Base-by-base conservation (phyloP, 495 filamentous ascomycete genomes). In the Penicillium diatomitis region DNA sequence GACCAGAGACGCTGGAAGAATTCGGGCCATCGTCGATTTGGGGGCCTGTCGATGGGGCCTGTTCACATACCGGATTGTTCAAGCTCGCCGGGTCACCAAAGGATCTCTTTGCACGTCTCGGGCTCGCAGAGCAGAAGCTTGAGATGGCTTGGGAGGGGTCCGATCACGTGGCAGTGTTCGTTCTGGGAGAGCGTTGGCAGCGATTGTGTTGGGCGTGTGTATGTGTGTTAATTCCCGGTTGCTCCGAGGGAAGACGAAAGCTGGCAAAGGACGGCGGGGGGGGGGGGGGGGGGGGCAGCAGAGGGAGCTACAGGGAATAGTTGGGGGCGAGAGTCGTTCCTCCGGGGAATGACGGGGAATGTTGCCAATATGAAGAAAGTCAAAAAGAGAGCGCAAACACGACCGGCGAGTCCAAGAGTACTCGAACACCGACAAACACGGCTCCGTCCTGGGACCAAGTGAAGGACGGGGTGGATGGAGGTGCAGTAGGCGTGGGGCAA, bases 301-400 rank as follows among this genome's bases (percentile, higher is more conserved):
- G 30, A 29, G n/a, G 34, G 46, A 36, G 49, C 29, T 20, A 34
- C 38, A n/a, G 43, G 31, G n/a, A 44, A 44, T 44, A 44, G 31
- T 33, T 44, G 41, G 41, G 41, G 41, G 41, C 6, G 9, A 11
- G 6, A 43, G 64, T 62, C 62, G 66, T 68, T 69, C 63, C 68
- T 60, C 68, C 69, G 58, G 64, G 66, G 67, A 69, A 66, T 64
- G 61, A 58, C 44, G 41, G 41, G n/a, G 58, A 59, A 56, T 47
- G 54, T 44, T 20, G 20, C 20, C 20, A 20, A 20, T 20, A 20
- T 20, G 20, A 20, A 20, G 20, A 20, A 20, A 20, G 20, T 20
- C 20, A 20, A 34, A 54, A 53, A 52, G 55, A 51, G 41, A 53
- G 54, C 48, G 20, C 20, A 20, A 20, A 20, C 20, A 20, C 20